A percentile compares a stretch with the other conserved stretches of the same genome.
These are phyloP conservation scores for Aaosphaeria arxii DNA, from an alignment of 2,329 filamentous ascomycete species.

Conservation along the genomic window DNA sequence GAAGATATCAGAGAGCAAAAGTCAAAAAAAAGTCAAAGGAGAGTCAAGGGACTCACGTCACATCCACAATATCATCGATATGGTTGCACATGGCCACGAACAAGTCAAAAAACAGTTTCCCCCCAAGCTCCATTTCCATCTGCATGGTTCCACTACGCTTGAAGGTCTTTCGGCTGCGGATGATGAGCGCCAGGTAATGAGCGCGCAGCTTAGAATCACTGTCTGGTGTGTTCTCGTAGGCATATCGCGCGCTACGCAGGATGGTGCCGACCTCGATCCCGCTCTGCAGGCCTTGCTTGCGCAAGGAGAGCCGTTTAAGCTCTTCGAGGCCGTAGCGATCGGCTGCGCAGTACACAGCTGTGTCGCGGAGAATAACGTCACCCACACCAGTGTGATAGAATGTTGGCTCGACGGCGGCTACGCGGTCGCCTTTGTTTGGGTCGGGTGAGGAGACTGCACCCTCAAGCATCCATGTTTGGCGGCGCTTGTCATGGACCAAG, in stretches of 20 bases:
- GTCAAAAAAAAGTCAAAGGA: background rate
- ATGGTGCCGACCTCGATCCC: constrained; percentile 91
- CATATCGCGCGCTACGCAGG: constrained; percentile 88
- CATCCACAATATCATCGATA: constrained; percentile 91
- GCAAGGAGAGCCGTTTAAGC: constrained; percentile 84
- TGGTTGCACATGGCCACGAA: constrained; percentile 99
- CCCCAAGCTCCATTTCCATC: constrained; percentile 94
- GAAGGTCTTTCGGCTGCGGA: constrained; percentile 94
- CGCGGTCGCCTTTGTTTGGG: constrained; percentile 56
- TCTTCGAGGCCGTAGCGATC: constrained; percentile 89
- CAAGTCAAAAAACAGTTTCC: constrained; percentile 94
- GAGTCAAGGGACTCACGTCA: constrained; percentile 49
- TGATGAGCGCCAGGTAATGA: constrained; percentile 96
- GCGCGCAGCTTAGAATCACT: constrained; percentile 88
- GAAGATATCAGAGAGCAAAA: background rate
- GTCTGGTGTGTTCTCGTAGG: constrained; percentile 92
- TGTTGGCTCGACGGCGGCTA: constrained; percentile 63
- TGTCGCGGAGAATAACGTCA: constrained; percentile 82
- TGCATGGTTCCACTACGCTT: constrained; percentile 99
- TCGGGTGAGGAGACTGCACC: constrained; percentile 59
- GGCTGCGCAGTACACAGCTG: constrained; percentile 89
- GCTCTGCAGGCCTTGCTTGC: constrained; percentile 90
- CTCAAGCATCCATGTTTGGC: constrained; percentile 87
- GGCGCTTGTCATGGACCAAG: constrained; percentile 80
- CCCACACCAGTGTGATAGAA: constrained; percentile 72